Percentiles rank a stretch among this genome's conserved stretches.
phyloP scores from a whole-genome alignment of 2,329 filamentous ascomycete genomes.

The Fusarium protoensiforme region DNA sequence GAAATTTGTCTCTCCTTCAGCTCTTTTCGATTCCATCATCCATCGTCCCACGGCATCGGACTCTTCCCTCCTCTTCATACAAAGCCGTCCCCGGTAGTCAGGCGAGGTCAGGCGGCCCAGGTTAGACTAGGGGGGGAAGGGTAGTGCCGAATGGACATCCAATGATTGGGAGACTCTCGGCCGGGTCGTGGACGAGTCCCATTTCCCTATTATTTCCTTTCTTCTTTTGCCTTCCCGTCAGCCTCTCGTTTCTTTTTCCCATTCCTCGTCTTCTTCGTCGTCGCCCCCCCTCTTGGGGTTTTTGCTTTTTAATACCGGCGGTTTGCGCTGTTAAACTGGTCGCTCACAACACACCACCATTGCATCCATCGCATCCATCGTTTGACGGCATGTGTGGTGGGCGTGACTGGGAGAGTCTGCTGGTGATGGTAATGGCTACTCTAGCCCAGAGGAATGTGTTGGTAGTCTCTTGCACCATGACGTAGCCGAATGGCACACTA shows the following conservation, averaged over 20 bases:
- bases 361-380: not conserved
- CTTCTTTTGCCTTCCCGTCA: conserved; percentile 5
- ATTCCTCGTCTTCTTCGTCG: not conserved
- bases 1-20: not conserved
- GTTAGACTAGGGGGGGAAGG: conserved; percentile 3
- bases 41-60: conserved; percentile 13
- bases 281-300: not conserved
- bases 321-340: not conserved
- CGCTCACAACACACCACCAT: conserved; percentile 2
- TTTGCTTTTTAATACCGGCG: conserved; percentile 1
- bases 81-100: conserved; percentile 30
- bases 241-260: conserved; percentile 1
- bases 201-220: conserved; percentile 12
- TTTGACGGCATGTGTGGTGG: not conserved
- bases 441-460: conserved; percentile 5
- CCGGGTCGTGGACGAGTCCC: conserved; percentile 13
- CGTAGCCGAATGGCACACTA: conserved; percentile 4
- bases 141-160: conserved; percentile 10
- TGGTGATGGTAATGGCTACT: not conserved
- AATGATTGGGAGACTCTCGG: conserved; percentile 28
- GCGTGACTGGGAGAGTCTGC: not conserved
- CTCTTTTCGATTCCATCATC: not conserved
- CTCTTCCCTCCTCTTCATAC: not conserved
- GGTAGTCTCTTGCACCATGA: conserved; percentile 14
- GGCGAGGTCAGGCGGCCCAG: conserved; percentile 27